Evolutionary conservation across 176 grass and related monocot genomes (phyloP), one percentile per base, ranked within the genome.

Genomic region (Triticum turgidum): DNA sequence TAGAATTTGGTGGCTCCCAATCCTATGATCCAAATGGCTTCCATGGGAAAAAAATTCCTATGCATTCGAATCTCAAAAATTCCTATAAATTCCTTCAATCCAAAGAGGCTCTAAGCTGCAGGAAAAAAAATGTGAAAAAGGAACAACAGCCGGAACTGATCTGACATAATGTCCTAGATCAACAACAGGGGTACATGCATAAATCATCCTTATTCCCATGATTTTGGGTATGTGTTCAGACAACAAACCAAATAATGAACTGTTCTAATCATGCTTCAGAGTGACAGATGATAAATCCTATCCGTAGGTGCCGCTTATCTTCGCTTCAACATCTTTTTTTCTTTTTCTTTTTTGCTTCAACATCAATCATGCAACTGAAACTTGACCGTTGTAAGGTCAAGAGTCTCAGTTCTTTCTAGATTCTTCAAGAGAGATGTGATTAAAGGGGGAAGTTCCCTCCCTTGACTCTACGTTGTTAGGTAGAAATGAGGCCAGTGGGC

Each of bases 351-450:
- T 24, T 24, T 24, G 6, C 65, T 41, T 58, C 34, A 32, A 18
- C 8, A 44, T 44, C 4, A 37, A 29, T 6, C 59, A 45, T 61
- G 41, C 45, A 13, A 6, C 39, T 18, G 27, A 34, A 61, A 39
- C 29, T 44, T 7, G 11, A 11, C 29, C 11, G n/a, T 20, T 35
- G 14, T 54, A 4, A 67, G 39, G 21, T n/a, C n/a, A 61, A 29
- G 65, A 42, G 42, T 42, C 70, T 82, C 38, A 80, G 51, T 73
- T 90, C 22, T 78, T 44, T 5, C 32, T 8, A 80, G 22, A 29
- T 71, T 83, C 80, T 44, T 74, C 83, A 1, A 38, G 0, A 9
- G 18, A 58, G 8, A 20, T 21, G 18, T 58, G 18, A 21, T 9
- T 3, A 21, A 58, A 0, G 54, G 15, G 54, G 6, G 18, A 21